Evolutionary conservation across 1,284 basidiomycete genomes (phyloP).

Genomic region (Boletus mariae): DNA sequence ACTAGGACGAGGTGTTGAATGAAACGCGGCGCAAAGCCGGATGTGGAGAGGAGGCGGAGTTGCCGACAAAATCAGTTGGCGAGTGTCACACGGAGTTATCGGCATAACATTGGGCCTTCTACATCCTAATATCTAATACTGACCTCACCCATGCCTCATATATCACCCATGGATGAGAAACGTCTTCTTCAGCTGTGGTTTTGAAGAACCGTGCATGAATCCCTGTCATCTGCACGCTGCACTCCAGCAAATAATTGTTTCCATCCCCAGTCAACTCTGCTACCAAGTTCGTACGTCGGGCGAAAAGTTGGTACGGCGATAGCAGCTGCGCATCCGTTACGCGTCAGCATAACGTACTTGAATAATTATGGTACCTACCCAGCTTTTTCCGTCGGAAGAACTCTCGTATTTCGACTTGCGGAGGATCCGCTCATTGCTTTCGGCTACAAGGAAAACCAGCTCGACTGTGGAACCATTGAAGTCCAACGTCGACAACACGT

Average conservation of each 20-base stretch:
- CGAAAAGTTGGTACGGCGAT: constrained; percentile 15
- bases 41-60: constrained; percentile 14
- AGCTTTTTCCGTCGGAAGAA: constrained; percentile 38
- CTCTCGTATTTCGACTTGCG: constrained; percentile 36
- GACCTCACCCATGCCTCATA: constrained; percentile 46
- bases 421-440: constrained; percentile 39
- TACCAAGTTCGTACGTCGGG: constrained; percentile 4
- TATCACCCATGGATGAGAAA: constrained; percentile 40
- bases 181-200: constrained; percentile 31
- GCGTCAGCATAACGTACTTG: neutral
- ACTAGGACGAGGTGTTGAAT: constrained; percentile 7
- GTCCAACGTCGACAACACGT: constrained; percentile 36
- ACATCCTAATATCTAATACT: neutral
- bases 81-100: neutral
- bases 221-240: constrained; percentile 28
- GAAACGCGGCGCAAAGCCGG: constrained; percentile 6
- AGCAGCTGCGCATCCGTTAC: constrained; percentile 8
- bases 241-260: constrained; percentile 31
- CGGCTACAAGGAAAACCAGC: constrained; percentile 46
- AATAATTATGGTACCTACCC: constrained; percentile 37
- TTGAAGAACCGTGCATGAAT: constrained; percentile 36
- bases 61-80: no score
- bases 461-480: constrained; percentile 30
- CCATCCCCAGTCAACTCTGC: neutral
- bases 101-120: neutral